Conservation (phyloP, 306 rosid species). For the peach (Prunus persica) region DNA sequence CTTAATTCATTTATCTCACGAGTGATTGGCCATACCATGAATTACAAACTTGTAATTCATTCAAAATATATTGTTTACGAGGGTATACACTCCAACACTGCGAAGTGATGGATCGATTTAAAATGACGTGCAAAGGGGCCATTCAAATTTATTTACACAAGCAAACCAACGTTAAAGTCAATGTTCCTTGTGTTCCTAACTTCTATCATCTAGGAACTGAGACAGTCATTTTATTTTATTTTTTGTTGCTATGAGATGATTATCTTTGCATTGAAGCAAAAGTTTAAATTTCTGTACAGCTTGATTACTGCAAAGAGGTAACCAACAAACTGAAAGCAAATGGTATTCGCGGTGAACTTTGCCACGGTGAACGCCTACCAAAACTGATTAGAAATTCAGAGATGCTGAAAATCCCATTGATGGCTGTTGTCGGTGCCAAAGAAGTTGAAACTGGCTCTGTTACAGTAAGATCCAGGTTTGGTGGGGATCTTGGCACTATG, state of each 20-base stretch:
- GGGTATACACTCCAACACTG: not conserved
- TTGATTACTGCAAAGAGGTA: constrained; percentile 70
- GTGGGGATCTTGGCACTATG: constrained; percentile 85
- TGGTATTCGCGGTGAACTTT: constrained; percentile 74
- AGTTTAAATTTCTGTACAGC: constrained; percentile 41
- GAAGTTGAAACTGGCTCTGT: constrained; percentile 75
- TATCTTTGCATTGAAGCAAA: not conserved
- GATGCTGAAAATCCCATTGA: constrained; percentile 82
- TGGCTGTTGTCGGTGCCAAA: constrained; percentile 94
- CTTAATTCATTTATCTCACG: not conserved
- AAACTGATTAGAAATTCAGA: constrained; percentile 95
- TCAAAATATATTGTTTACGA: not conserved
- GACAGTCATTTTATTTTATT: not conserved
- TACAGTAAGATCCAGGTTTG: constrained; percentile 81
- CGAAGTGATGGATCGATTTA: not conserved
- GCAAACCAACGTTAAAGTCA: not conserved
- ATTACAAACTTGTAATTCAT: not conserved
- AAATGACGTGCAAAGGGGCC: not conserved
- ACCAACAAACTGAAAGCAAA: constrained; percentile 53
- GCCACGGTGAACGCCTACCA: constrained; percentile 87
- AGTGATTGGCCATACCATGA: not conserved
- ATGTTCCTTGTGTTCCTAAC: not conserved
- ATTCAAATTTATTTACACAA: not conserved
- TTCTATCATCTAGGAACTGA: no score
- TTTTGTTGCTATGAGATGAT: not conserved